Base-by-base conservation (phyloP, 2,329 filamentous ascomycete species). In the Raffaelea arxii region DNA sequence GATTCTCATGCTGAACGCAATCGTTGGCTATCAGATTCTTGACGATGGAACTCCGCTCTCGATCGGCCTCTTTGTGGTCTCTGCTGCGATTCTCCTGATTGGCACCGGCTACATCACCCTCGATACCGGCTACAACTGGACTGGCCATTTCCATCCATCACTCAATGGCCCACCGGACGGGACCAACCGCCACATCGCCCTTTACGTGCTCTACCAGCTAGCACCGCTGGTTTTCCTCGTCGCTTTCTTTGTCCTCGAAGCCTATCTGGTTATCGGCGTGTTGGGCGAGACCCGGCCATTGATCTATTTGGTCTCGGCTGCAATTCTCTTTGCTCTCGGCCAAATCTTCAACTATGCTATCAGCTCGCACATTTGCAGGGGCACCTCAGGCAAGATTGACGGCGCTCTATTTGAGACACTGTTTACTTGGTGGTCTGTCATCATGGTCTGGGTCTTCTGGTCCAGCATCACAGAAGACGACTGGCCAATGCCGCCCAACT, bases 401-500 rank as follows among this genome's bases (percentile, higher is more conserved):
- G 92, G 92, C 43, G 80, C 91, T 6, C 67, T 98, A 1, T 98
- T 98, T 64, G 79, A 96, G 64, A 94, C 90, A 0, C 70, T 97
- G 6, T 97, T 98, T 68, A 97, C 90, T 0, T 72, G 96, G 1
- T 68, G 91, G 12, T 75, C 90, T 1, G 88, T 98, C 4, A 74
- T 87, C 18, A 80, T 80, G 66, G 69, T 96, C 53, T 98, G 92
- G 90, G 65, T 86, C 48, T 98, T 98, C 72, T 98, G 92, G 92
- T 94, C 89, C 41, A 96, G 89, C 68, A 98, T 98, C 58, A 98
- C 92, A 16, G 92, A 98, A 67, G 92, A 98, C 59, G 91, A 96
- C 69, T 98, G 92, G 92, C 88, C 90, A 18, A 75, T 76, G 65
- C 68, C 72, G 27, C 65, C 63, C 10, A 62, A 63, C 46, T 61